These are phyloP conservation scores for Pisolithus marmoratus DNA, from an alignment of 768 basidiomycete species.

Conservation along the genomic window DNA sequence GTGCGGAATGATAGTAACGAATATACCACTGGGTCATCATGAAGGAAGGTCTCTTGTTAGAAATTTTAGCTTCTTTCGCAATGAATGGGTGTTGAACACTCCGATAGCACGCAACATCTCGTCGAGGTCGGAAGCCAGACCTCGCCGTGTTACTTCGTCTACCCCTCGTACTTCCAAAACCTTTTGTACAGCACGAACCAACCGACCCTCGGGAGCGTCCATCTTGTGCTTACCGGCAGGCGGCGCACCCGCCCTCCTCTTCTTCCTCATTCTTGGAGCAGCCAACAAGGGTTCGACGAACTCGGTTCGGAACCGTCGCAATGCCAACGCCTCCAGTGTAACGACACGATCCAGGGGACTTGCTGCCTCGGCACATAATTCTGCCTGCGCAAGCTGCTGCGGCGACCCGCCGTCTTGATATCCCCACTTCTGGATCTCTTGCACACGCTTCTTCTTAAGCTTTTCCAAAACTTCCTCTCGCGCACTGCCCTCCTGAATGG, in stretches of 20 bases:
- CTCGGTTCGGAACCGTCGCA: constrained; percentile 67
- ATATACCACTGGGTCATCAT: background rate
- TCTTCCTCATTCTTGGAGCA: constrained; percentile 55
- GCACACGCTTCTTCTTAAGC: constrained; percentile 51
- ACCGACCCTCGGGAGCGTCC: constrained; percentile 52
- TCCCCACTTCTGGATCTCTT: constrained; percentile 71
- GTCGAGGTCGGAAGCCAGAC: constrained; percentile 47
- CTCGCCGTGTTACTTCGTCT: constrained; percentile 40
- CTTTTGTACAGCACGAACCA: constrained; percentile 63
- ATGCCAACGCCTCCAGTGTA: constrained; percentile 56
- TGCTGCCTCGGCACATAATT: constrained; percentile 70
- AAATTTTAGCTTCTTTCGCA: constrained; percentile 63
- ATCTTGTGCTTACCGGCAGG: constrained; percentile 31
- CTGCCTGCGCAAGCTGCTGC: constrained; percentile 49
- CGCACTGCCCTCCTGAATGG: constrained; percentile 45
- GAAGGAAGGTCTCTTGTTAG: constrained; percentile 18
- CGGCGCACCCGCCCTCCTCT: constrained; percentile 46
- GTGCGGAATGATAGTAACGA: too few species aligned
- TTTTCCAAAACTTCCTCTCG: constrained; percentile 54
- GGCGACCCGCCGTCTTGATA: constrained; percentile 46
- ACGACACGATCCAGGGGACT: constrained; percentile 65
- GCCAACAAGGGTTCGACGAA: constrained; percentile 64
- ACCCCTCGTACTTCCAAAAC: constrained; percentile 50
- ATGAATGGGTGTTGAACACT: constrained; percentile 56
- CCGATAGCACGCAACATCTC: constrained; percentile 47